phyloP scores from a whole-genome alignment of 2,329 filamentous ascomycete genomes.

The Tolypocladium ovalisporum region DNA sequence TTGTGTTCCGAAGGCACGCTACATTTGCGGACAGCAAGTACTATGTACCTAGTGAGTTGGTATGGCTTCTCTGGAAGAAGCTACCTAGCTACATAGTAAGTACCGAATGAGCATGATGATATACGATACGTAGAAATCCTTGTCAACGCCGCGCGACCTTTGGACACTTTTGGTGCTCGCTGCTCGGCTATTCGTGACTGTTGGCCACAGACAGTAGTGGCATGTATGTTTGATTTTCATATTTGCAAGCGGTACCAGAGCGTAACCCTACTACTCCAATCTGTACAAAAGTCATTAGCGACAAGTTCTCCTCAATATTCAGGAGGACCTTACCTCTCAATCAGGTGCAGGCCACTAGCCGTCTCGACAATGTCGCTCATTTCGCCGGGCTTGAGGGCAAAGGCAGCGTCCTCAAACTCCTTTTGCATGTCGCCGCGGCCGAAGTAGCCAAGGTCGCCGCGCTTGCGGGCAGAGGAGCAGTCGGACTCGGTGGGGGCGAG shows the following conservation, averaged over 20 bases:
- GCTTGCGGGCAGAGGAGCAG: slow-evolving; percentile 90
- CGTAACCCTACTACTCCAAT: slow-evolving; percentile 3
- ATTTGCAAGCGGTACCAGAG: neutral
- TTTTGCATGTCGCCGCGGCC: slow-evolving; percentile 95
- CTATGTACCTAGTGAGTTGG: neutral
- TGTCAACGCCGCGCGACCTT: neutral
- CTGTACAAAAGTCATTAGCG: neutral
- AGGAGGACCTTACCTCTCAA: slow-evolving; percentile 60
- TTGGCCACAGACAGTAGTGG: neutral
- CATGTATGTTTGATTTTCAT: neutral
- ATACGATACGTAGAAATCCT: neutral
- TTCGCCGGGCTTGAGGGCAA: slow-evolving; percentile 76
- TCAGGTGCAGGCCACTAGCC: slow-evolving; percentile 87
- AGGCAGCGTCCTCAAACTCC: slow-evolving; percentile 94
- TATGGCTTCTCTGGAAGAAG: neutral
- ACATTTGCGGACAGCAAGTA: neutral
- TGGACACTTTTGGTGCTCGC: neutral
- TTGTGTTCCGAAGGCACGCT: neutral
- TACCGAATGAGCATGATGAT: neutral
- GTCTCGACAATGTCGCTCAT: slow-evolving; percentile 84
- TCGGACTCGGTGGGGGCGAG: slow-evolving; percentile 84
- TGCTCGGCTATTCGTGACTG: neutral
- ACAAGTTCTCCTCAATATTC: neutral
- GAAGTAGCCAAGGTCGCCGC: slow-evolving; percentile 91
- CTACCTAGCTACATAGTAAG: neutral